These are phyloP conservation scores for Penicillium rolfsii DNA, from an alignment of 2,329 filamentous ascomycete genomes.

Conservation along the genomic window DNA sequence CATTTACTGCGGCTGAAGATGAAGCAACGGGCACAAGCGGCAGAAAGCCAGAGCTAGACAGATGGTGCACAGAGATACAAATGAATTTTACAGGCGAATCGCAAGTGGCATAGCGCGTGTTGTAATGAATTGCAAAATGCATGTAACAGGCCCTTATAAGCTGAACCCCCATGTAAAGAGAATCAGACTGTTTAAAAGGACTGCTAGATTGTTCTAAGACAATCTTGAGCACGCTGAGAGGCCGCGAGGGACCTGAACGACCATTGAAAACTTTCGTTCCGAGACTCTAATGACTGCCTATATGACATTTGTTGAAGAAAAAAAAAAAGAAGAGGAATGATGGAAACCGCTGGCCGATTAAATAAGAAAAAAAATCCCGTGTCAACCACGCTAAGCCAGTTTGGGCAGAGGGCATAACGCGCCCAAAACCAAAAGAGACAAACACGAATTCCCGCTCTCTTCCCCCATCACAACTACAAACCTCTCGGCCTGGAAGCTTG, in stretches of 20 bases:
- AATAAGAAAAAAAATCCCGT: conserved; percentile 33
- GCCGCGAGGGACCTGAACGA: conserved; percentile 82
- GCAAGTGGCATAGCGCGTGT: neutral
- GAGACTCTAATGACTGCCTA: conserved; percentile 99
- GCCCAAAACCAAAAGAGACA: conserved; percentile 39
- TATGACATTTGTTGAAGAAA: conserved; percentile 58
- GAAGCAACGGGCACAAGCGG: conserved; percentile 66
- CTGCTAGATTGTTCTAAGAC: conserved; percentile 80
- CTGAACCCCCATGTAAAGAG: conserved; percentile 58
- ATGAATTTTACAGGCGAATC: neutral
- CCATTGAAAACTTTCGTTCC: conserved; percentile 85
- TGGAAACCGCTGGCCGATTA: conserved; percentile 27
- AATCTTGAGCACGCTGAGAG: conserved; percentile 97
- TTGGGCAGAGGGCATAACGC: conserved; percentile 34
- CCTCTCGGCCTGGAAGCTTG: conserved; percentile 3
- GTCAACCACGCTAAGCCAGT: conserved; percentile 37
- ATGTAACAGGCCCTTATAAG: conserved; percentile 53
- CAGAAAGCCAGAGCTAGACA: conserved; percentile 27
- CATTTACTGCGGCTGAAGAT: conserved; percentile 80
- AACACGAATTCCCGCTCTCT: conserved; percentile 30
- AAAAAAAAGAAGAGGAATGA: conserved; percentile 52
- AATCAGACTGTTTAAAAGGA: conserved; percentile 72
- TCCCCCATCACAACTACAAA: conserved; percentile 24
- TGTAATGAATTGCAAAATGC: conserved; percentile 17
- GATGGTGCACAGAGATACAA: conserved; percentile 8